Base-by-base conservation (phyloP, 1,284 basidiomycete species). In the Apiotrichum mycotoxinovorans region DNA sequence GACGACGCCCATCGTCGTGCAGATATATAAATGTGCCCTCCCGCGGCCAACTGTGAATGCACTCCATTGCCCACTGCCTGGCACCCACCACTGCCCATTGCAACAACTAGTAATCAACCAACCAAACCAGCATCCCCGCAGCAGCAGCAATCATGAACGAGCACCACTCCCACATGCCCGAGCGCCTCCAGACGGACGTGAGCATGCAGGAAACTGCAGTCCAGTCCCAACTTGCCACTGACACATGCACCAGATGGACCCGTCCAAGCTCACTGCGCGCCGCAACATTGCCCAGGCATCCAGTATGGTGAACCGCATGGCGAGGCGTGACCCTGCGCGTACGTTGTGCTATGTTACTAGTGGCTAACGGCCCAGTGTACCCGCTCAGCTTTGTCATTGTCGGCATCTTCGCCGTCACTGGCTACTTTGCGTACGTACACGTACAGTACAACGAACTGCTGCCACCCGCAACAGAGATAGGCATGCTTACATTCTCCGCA, bases 251-350 rank as follows among this genome's bases (percentile, higher is more conserved):
- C 61, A 74, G 69, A 58, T 58, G 48, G 68, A 73, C 63, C 67
- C 68, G n/a, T 60, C 68, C 68, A 65, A 66, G 58, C 70, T 77
- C 53, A 63, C 70, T 7, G 54, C 68, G 37, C 40, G 61, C 11
- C 64, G 56, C 25, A 71, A 73, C 63, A 51, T 72, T 50, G 58
- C 65, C 45, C 72, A 76, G 59, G 75, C 73, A 14, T 72, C 73
- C 38, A 51, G 65, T 30, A 64, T 66, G 26, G 72, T 77, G 62
- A 77, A 77, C 70, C 62, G 71, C 58, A 72, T 75, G 60, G 76
- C 75, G 44, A 73, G 74, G 61, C 67, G 72, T 33, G 76, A 78
- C 61, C 76, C 76, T 2, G 73, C 74, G 8, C 68, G 30, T 30
- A 30, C 12, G 30, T 30, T 7, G 30, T 30, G 30, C 30, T 7